Evolutionary conservation across 2,329 filamentous ascomycete species (phyloP), one percentile per base, ranked within the genome.

Genomic region (Epichloe scottii): DNA sequence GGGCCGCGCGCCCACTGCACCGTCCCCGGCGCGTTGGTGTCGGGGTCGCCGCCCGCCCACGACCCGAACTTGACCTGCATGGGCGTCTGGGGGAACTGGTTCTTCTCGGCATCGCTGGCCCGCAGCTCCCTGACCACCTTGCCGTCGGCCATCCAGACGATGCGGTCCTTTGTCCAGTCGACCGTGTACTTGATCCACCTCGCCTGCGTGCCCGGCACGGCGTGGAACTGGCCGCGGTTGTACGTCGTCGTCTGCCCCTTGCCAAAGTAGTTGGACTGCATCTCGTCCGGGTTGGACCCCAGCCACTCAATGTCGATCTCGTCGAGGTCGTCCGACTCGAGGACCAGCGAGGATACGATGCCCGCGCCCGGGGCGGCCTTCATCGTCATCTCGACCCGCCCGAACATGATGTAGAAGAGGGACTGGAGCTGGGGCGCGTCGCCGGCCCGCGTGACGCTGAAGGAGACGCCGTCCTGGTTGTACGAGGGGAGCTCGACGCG

Each of bases 371-470:
- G 84, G 10, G 93, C 89, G 26, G 88, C 82, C 69, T 91, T 90
- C 73, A 96, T 77, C 34, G 81, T 84, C 58, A 90, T 80, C 57
- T 95, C 86, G 63, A 96, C 87, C 56, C 84, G 86, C 58, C 93
- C 93, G 66, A 96, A 98, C 93, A 98, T 97, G 72, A 98, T 95
- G 75, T 96, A 97, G 79, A 95, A 97, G 61, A 93, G 81, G 54
- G 89, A 95, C 57, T 78, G 78, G 54, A 98, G 79, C 66, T 91
- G 85, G 0, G 93, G 93, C 3, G 89, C 80, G 63, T 98, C 88
- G 52, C 91, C 90, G 48, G 82, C 76, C 62, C 82, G 72, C 49
- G 80, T 69, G 49, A 98, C 84, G 26, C 87, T 89, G 66, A 98
- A 94, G 15, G 79, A 79, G 26, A 79, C 90, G 53, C 93, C 93